A percentile compares a stretch with the other conserved stretches of the same genome.
phyloP scores from a whole-genome alignment of 176 grass and related monocot species.

The Eragrostis nindensis region DNA sequence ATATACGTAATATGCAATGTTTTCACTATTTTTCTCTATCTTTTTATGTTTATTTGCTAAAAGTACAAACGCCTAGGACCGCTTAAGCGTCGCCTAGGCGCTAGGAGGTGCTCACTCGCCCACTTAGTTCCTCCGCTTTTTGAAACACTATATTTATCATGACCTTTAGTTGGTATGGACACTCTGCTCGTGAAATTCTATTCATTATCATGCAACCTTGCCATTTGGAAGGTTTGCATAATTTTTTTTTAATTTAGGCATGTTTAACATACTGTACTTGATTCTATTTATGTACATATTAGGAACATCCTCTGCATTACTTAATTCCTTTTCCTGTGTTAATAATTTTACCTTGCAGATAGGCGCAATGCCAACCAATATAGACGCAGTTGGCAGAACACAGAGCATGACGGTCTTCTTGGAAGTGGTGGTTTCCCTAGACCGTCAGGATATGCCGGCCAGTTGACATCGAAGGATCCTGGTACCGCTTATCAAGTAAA shows the following conservation, averaged over 20 bases:
- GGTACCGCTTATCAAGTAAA: slow-evolving; percentile 62
- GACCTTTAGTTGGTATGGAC: not conserved
- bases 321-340: slow-evolving; percentile 21
- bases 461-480: slow-evolving; percentile 56
- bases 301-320: not conserved
- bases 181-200: not conserved
- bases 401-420: slow-evolving; percentile 91
- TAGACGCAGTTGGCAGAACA: slow-evolving; percentile 64
- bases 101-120: too few relatives aligned
- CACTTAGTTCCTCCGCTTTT: too few relatives aligned
- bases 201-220: not conserved
- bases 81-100: too few relatives aligned
- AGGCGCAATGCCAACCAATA: slow-evolving; percentile 62
- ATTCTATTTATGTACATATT: not conserved
- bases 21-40: too few relatives aligned
- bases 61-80: too few relatives aligned
- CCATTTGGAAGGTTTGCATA: not conserved
- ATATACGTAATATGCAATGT: too few relatives aligned
- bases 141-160: too few relatives aligned
- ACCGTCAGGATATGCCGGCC: slow-evolving; percentile 64
- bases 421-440: slow-evolving; percentile 81
- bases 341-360: slow-evolving; percentile 54
- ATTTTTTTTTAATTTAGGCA: slow-evolving; percentile 23
- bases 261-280: not conserved
- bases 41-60: too few relatives aligned